phyloP scores from a whole-genome alignment of 345 rosid genomes.

The Boechera stricta region DNA sequence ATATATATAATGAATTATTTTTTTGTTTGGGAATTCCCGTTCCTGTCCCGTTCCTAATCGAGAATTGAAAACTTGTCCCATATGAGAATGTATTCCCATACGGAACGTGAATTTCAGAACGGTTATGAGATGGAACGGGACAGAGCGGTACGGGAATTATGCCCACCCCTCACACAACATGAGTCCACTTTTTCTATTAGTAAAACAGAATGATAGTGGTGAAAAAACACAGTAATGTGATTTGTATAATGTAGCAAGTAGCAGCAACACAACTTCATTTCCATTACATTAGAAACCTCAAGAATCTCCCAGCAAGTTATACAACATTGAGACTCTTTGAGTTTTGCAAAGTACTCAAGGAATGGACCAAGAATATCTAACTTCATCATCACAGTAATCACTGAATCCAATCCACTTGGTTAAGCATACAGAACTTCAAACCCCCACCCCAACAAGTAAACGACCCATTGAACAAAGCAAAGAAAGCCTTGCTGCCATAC shows the following conservation, averaged over 20 bases:
- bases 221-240: background rate
- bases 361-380: background rate
- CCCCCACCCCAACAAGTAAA: background rate
- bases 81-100: no score
- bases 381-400: constrained; percentile 21
- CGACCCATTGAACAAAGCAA: constrained; percentile 12
- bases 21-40: no score
- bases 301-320: background rate
- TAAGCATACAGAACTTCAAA: constrained; percentile 22
- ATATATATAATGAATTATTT: no score
- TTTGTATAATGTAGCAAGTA: background rate
- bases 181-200: background rate
- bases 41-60: no score
- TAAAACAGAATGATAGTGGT: constrained; percentile 1
- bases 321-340: constrained; percentile 10
- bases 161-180: background rate
- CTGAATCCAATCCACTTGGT: constrained; percentile 19
- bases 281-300: background rate
- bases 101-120: no score
- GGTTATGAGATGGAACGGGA: no score
- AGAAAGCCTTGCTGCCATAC: background rate
- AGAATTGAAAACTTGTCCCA: no score
- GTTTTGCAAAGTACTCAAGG: constrained; percentile 5
- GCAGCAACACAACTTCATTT: constrained; percentile 21
- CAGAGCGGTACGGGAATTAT: no score